These are phyloP conservation scores for Keqinozyma sinolaborantium DNA, from an alignment of 1,139 yeast genomes.

Conservation along the genomic window DNA sequence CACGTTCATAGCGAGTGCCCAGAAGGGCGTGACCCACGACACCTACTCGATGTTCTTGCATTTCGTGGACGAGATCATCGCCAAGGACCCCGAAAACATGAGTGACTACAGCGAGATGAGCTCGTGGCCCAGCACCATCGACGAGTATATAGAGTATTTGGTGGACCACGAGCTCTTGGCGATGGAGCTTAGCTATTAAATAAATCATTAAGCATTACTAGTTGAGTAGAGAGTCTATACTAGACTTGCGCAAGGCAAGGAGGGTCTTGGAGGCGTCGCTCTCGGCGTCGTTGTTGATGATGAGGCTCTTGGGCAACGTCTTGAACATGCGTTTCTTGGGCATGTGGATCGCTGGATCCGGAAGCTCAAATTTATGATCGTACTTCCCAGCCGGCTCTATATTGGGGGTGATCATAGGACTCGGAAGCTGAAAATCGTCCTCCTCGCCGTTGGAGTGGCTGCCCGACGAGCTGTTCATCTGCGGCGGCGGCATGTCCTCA, in stretches of 20 bases:
- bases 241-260: constrained; percentile 41
- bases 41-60: constrained; percentile 82
- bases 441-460: constrained; percentile 6
- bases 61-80: constrained; percentile 53
- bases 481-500: constrained; percentile 1
- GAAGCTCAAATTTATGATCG: constrained; percentile 27
- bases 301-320: constrained; percentile 18
- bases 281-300: constrained; percentile 14
- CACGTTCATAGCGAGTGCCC: constrained; percentile 32
- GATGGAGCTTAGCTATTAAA: background rate
- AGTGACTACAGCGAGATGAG: constrained; percentile 68
- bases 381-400: constrained; percentile 30
- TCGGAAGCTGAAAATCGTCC: constrained; percentile 26
- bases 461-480: constrained; percentile 1
- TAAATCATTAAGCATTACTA: constrained; percentile 8
- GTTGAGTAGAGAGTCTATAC: constrained; percentile 39
- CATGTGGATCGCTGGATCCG: constrained; percentile 38
- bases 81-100: constrained; percentile 45
- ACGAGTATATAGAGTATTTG: constrained; percentile 70
- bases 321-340: constrained; percentile 28
- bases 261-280: constrained; percentile 40
- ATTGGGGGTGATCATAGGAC: constrained; percentile 45
- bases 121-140: constrained; percentile 91
- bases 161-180: constrained; percentile 24
- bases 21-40: constrained; percentile 56